Evolutionary conservation across 768 basidiomycete genomes (phyloP).

Genomic region (Gymnopilus dilepis): DNA sequence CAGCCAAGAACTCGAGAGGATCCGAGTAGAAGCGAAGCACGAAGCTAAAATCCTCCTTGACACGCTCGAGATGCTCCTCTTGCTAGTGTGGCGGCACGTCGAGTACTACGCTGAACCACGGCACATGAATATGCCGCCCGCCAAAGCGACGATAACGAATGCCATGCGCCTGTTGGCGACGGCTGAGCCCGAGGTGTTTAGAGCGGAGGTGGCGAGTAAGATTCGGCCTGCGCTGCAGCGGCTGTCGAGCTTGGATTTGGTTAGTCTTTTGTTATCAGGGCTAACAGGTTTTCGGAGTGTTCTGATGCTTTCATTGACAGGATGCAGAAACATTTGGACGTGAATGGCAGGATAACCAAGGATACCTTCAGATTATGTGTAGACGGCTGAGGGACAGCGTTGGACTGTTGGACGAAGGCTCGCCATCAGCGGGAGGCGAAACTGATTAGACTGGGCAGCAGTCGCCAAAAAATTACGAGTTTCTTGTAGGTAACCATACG

Average conservation of each 20-base stretch:
- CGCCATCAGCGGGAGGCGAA: slow-evolving; percentile 3
- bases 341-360: slow-evolving; percentile 67
- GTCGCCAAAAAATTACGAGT: background rate
- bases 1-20: slow-evolving; percentile 61
- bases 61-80: slow-evolving; percentile 76
- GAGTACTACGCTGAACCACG: slow-evolving; percentile 59
- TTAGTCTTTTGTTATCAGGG: slow-evolving; percentile 21
- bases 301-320: slow-evolving; percentile 33
- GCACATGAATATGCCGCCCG: slow-evolving; percentile 37
- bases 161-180: slow-evolving; percentile 63
- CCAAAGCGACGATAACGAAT: slow-evolving; percentile 45
- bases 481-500: too few relatives aligned
- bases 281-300: slow-evolving; percentile 8
- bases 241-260: slow-evolving; percentile 53
- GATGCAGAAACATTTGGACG: slow-evolving; percentile 47
- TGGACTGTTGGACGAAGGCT: slow-evolving; percentile 52
- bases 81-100: slow-evolving; percentile 83
- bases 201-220: slow-evolving; percentile 57
- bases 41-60: slow-evolving; percentile 64
- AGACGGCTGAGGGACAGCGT: slow-evolving; percentile 69
- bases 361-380: slow-evolving; percentile 79
- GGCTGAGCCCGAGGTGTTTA: slow-evolving; percentile 63
- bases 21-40: slow-evolving; percentile 41
- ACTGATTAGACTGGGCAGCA: slow-evolving; percentile 4
- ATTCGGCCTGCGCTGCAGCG: slow-evolving; percentile 61